Evolutionary conservation across 2,329 filamentous ascomycete species (phyloP).

Genomic region (Sarocladium brachiariae): DNA sequence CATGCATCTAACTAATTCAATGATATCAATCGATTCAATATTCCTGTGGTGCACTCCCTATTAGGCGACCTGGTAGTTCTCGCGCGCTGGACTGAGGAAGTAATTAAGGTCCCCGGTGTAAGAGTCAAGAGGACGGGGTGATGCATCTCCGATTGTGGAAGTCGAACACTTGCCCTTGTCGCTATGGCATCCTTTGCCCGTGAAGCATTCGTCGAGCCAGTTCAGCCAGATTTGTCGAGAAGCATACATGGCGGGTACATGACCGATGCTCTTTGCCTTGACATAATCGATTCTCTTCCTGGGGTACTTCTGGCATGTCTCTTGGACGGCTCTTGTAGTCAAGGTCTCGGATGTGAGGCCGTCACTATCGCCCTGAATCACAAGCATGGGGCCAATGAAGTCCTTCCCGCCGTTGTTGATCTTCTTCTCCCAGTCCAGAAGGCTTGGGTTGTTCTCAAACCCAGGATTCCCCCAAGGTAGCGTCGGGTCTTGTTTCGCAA

Average conservation of each 20-base stretch:
- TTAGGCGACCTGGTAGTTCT: slow-evolving; percentile 1
- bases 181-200: slow-evolving; percentile 1
- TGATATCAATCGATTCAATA: not conserved
- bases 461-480: slow-evolving; percentile 10
- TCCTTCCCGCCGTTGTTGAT: slow-evolving; percentile 22
- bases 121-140: not conserved
- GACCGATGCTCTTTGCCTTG: slow-evolving; percentile 13
- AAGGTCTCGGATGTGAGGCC: slow-evolving; percentile 12
- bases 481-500: slow-evolving; percentile 11
- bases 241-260: slow-evolving; percentile 15
- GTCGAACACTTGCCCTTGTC: slow-evolving; percentile 4
- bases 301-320: slow-evolving; percentile 15
- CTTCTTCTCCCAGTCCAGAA: slow-evolving; percentile 17
- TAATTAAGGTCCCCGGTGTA: slow-evolving; percentile 5
- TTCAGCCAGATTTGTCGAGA: slow-evolving; percentile 18
- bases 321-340: slow-evolving; percentile 14
- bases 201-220: slow-evolving; percentile 19
- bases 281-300: slow-evolving; percentile 16
- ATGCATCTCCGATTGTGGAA: slow-evolving; percentile 1
- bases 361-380: slow-evolving; percentile 27
- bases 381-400: slow-evolving; percentile 28
- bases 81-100: not conserved
- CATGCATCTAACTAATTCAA: too few species aligned
- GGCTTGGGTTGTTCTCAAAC: slow-evolving; percentile 4
- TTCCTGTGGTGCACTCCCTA: not conserved